Evolutionary conservation across 1,139 yeast genomes (phyloP).

Genomic region (Protomyces lactucae-debilis): DNA sequence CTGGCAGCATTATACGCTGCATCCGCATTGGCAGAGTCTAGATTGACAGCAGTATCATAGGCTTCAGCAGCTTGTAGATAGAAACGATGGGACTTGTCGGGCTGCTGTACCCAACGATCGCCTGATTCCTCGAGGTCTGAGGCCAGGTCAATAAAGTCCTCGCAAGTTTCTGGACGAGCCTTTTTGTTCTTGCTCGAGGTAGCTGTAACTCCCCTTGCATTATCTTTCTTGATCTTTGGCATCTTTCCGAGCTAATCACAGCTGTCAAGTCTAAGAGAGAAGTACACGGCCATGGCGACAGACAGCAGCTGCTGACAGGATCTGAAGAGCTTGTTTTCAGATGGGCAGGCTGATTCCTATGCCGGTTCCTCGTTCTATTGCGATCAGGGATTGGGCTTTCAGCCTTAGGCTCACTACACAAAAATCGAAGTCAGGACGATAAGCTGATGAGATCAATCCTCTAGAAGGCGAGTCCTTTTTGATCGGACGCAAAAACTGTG

Average conservation of each 20-base stretch:
- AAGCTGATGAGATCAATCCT: too few relatives aligned
- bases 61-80: slow-evolving; percentile 8
- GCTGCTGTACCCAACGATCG: slow-evolving; percentile 27
- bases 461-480: too few relatives aligned
- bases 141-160: slow-evolving; percentile 20
- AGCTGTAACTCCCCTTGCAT: background rate
- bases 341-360: too few relatives aligned
- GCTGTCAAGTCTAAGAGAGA: too few relatives aligned
- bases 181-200: slow-evolving; percentile 27
- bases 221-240: background rate
- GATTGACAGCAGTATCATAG: background rate
- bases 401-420: too few relatives aligned
- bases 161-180: slow-evolving; percentile 8
- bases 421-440: too few relatives aligned
- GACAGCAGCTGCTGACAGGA: too few relatives aligned
- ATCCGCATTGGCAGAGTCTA: background rate
- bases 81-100: slow-evolving; percentile 23
- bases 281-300: too few relatives aligned
- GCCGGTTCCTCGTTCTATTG: too few relatives aligned
- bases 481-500: too few relatives aligned
- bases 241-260: background rate
- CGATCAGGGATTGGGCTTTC: too few relatives aligned
- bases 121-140: slow-evolving; percentile 26
- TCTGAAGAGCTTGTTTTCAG: too few relatives aligned
- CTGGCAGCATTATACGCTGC: slow-evolving; percentile 14